These are phyloP conservation scores for Rosa hybrid DNA, from an alignment of 331 rosid genomes.

Conservation along the genomic window DNA sequence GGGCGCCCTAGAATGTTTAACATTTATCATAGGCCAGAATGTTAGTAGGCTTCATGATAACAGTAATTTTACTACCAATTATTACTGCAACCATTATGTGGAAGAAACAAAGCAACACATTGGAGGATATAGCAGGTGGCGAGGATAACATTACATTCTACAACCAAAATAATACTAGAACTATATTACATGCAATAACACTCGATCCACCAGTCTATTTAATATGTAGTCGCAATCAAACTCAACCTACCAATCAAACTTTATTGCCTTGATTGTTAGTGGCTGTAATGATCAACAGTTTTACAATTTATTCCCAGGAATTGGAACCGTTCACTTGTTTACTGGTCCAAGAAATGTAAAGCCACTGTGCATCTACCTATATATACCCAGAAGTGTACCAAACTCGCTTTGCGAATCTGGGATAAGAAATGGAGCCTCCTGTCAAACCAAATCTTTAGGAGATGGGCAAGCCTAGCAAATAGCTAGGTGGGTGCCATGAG, in stretches of 20 bases:
- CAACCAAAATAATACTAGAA: not conserved
- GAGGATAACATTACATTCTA: not conserved
- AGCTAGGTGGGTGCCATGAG: not conserved
- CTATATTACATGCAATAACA: not conserved
- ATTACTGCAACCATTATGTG: not conserved
- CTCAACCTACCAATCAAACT: not conserved
- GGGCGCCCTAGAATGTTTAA: conserved; percentile 63
- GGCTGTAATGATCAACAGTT: not conserved
- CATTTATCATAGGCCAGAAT: conserved; percentile 16
- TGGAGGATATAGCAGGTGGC: not conserved
- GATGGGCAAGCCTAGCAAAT: not conserved
- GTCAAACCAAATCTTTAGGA: not conserved
- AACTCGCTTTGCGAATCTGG: not conserved
- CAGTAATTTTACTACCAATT: not conserved
- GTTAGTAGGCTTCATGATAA: conserved; percentile 6
- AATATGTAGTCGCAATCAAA: not conserved
- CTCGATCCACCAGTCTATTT: not conserved
- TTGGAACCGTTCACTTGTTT: not conserved
- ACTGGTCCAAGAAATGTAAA: not conserved
- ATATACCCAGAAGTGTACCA: not conserved
- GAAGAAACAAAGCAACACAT: not conserved
- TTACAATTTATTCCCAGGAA: not conserved
- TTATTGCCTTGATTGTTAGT: not conserved
- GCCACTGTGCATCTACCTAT: not conserved
- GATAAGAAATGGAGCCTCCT: not conserved